A percentile compares a stretch with the other conserved stretches of the same genome.
These are phyloP conservation scores for Brassica hybrid DNA, from an alignment of 441 rosid genomes.

Conservation along the genomic window DNA sequence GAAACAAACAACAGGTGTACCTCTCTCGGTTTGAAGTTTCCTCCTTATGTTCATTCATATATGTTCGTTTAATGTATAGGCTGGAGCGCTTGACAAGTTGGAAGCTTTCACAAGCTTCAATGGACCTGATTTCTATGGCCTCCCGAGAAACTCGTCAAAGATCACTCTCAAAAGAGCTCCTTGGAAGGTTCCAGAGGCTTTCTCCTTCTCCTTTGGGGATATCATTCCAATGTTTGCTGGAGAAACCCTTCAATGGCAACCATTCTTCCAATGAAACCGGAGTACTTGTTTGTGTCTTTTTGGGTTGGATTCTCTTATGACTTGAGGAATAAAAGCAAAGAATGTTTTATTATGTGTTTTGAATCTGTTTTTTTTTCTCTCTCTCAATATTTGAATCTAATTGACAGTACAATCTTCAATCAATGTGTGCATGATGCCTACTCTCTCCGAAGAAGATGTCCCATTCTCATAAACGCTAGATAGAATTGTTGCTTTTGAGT, in stretches of 20 bases:
- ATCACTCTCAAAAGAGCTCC: conserved; percentile 64
- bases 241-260: too few species aligned
- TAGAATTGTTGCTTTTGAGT: conserved; percentile 3
- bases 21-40: neutral
- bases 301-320: conserved; percentile 6
- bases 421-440: conserved; percentile 26
- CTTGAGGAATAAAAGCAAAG: conserved; percentile 7
- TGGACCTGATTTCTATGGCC: conserved; percentile 96
- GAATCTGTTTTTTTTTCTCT: neutral
- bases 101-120: conserved; percentile 95
- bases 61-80: conserved; percentile 40
- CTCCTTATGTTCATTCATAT: neutral
- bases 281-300: neutral
- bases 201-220: too few species aligned
- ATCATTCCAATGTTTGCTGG: too few species aligned
- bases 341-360: conserved; percentile 2
- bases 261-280: neutral
- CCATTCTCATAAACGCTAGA: conserved; percentile 27
- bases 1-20: neutral
- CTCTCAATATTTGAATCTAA: conserved; percentile 14
- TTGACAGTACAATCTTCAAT: conserved; percentile 25
- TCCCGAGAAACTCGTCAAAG: conserved; percentile 76
- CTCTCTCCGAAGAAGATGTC: conserved; percentile 28
- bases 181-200: conserved; percentile 73
- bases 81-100: conserved; percentile 86